Evolutionary conservation across 441 rosid genomes (phyloP).

Genomic region (Dalechampia spathulata): DNA sequence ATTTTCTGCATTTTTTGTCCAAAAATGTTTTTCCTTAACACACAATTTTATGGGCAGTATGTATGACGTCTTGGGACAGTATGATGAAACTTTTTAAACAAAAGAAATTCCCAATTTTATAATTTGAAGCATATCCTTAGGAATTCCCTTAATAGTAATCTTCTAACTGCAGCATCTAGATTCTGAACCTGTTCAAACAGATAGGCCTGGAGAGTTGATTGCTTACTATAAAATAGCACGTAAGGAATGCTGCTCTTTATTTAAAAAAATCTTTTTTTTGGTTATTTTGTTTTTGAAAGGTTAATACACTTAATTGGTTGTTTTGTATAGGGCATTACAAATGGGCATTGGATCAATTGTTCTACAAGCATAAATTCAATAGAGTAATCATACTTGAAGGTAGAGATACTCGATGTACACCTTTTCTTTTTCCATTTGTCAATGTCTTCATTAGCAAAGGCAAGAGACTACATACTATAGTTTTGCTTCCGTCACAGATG

Average conservation of each 20-base stretch:
- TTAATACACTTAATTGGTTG: slow-evolving; percentile 18
- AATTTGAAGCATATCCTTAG: not conserved
- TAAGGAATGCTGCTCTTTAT: slow-evolving; percentile 43
- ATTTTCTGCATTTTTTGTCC: too few relatives aligned
- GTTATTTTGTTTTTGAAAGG: slow-evolving; percentile 11
- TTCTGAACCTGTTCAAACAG: slow-evolving; percentile 58
- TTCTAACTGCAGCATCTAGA: slow-evolving; percentile 69
- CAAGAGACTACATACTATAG: slow-evolving; percentile 9
- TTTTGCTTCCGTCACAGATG: slow-evolving; percentile 57
- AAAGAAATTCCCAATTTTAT: not conserved
- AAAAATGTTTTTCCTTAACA: too few relatives aligned
- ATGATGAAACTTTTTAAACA: not conserved
- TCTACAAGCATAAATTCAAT: slow-evolving; percentile 68
- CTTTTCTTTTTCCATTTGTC: slow-evolving; percentile 8
- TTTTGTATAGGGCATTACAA: slow-evolving; percentile 77
- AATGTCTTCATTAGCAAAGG: slow-evolving; percentile 3
- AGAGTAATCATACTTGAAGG: slow-evolving; percentile 94
- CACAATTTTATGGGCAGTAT: too few relatives aligned
- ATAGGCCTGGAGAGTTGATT: slow-evolving; percentile 86
- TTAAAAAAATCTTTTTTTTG: too few relatives aligned
- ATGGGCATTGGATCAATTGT: slow-evolving; percentile 91
- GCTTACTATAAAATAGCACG: slow-evolving; percentile 96
- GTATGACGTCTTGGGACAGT: too few relatives aligned
- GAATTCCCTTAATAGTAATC: not conserved
- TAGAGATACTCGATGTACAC: slow-evolving; percentile 19